Percentiles rank a stretch among this genome's conserved stretches.
phyloP scores from a whole-genome alignment of 2,329 filamentous ascomycete genomes.

The Fonsecaea multimorphosa region DNA sequence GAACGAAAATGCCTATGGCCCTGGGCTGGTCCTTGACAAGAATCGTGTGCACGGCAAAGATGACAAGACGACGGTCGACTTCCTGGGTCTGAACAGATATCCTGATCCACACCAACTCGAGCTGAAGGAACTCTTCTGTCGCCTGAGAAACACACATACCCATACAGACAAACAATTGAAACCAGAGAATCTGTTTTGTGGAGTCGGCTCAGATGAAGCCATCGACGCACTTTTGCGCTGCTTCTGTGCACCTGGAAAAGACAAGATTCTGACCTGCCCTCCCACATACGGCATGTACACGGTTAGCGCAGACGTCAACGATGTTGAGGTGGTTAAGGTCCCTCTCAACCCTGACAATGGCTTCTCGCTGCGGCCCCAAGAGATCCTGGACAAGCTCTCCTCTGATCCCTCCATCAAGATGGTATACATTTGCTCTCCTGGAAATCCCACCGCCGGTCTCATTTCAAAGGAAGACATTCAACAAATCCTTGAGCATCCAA shows the following conservation, averaged over 20 bases:
- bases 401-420: conserved; percentile 76
- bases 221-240: conserved; percentile 92
- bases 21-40: conserved; percentile 67
- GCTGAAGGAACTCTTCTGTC: conserved; percentile 85
- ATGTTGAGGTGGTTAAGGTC: conserved; percentile 84
- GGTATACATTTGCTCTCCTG: conserved; percentile 90
- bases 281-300: conserved; percentile 99
- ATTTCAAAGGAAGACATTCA: conserved; percentile 77
- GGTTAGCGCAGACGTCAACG: conserved; percentile 93
- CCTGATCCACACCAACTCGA: conserved; percentile 91
- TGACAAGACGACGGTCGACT: conserved; percentile 68
- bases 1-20: conserved; percentile 96
- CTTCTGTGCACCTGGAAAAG: conserved; percentile 85
- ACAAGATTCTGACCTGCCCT: conserved; percentile 92
- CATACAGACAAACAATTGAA: conserved; percentile 76
- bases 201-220: conserved; percentile 94
- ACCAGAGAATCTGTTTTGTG: conserved; percentile 88
- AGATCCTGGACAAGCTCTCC: conserved; percentile 70
- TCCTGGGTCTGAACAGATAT: conserved; percentile 87
- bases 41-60: conserved; percentile 47
- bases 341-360: conserved; percentile 73
- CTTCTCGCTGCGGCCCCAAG: conserved; percentile 75
- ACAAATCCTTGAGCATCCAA: conserved; percentile 78
- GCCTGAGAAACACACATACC: conserved; percentile 81
- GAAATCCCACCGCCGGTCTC: conserved; percentile 86